Evolutionary conservation across 306 rosid genomes (phyloP).

Genomic region (Cyclanthera cordifolia): DNA sequence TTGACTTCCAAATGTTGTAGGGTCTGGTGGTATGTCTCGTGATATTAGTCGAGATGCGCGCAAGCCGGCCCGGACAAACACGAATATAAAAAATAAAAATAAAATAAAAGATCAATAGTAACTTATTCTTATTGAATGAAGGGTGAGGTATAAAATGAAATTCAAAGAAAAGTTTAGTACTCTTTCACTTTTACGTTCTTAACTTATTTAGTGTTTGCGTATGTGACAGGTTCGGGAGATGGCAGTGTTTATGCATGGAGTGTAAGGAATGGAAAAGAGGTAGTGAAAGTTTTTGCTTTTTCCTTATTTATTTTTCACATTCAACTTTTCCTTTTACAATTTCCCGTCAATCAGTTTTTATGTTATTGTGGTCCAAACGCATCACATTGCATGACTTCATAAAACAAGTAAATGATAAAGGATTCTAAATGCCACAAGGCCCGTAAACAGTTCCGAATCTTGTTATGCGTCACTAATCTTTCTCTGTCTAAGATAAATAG

Average conservation of each 20-base stretch:
- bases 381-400: background rate
- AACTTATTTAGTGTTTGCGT: background rate
- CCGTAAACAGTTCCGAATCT: background rate
- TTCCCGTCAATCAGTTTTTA: background rate
- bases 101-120: background rate
- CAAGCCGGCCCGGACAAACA: no score
- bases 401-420: conserved; percentile 2
- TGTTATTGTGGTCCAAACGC: background rate
- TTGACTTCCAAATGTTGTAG: no score
- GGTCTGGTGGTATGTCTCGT: no score
- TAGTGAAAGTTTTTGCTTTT: conserved; percentile 16
- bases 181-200: background rate
- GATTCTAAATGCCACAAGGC: background rate
- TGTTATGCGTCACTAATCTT: background rate
- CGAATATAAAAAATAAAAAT: no score
- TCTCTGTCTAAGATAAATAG: background rate
- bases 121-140: background rate
- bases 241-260: conserved; percentile 87
- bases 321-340: background rate
- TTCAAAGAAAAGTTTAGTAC: background rate
- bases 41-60: no score
- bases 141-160: background rate
- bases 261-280: conserved; percentile 80
- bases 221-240: conserved; percentile 71
- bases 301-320: background rate